phyloP scores from a whole-genome alignment of 2,329 filamentous ascomycete genomes.

The Microcyclosporella mali region DNA sequence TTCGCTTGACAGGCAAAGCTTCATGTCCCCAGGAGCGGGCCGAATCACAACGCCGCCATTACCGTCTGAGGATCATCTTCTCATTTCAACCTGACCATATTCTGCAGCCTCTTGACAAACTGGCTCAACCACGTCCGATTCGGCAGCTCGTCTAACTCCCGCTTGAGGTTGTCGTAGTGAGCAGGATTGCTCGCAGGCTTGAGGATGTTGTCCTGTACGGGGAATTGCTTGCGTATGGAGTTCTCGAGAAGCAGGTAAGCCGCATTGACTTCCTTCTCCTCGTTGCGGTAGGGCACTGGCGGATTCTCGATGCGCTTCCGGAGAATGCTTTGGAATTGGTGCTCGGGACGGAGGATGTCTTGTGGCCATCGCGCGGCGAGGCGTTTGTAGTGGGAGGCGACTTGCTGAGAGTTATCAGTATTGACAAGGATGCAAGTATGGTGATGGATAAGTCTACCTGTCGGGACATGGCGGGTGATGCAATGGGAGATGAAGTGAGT shows the following conservation, averaged over 20 bases:
- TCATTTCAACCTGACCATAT: conserved; percentile 43
- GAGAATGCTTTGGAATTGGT: conserved; percentile 41
- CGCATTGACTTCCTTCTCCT: conserved; percentile 49
- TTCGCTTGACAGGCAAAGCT: too few relatives aligned
- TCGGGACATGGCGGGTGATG: conserved; percentile 20
- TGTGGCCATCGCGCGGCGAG: conserved; percentile 46
- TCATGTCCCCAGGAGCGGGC: too few relatives aligned
- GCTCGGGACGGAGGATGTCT: conserved; percentile 45
- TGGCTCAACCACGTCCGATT: conserved; percentile 42
- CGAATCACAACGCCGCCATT: too few relatives aligned
- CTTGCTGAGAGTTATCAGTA: conserved; percentile 11
- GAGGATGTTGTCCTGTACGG: conserved; percentile 42
- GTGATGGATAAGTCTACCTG: conserved; percentile 14
- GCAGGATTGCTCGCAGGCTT: conserved; percentile 46
- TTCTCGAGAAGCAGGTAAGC: conserved; percentile 57
- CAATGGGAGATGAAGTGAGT: conserved; percentile 1
- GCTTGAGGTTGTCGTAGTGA: conserved; percentile 48
- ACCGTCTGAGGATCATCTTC: neutral
- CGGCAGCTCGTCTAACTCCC: conserved; percentile 50
- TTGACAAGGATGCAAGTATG: neutral
- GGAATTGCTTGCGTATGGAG: conserved; percentile 48
- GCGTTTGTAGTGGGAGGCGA: conserved; percentile 46
- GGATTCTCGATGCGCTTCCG: conserved; percentile 35
- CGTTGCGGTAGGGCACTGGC: conserved; percentile 25
- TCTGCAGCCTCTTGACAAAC: conserved; percentile 42